Conservation (phyloP, 371 early-diverging fungal species). For the Syncephalastrum contaminatum region DNA sequence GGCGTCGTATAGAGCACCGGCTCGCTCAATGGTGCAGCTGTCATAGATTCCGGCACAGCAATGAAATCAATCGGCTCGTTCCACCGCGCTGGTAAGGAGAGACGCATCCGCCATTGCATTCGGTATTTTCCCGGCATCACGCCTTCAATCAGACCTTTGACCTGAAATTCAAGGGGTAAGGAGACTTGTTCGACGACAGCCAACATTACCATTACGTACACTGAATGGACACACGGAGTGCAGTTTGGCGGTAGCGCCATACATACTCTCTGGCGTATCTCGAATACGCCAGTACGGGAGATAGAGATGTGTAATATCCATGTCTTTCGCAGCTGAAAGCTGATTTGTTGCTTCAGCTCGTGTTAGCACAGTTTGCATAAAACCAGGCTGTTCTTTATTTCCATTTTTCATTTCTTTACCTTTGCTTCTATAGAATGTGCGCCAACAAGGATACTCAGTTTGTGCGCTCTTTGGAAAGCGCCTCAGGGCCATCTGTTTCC, state of each 20-base stretch:
- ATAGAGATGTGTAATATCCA: conserved; percentile 32
- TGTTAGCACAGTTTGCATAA: neutral
- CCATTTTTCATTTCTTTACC: conserved; percentile 4
- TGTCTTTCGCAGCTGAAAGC: conserved; percentile 25
- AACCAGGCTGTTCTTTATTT: too few relatives aligned
- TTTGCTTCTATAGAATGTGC: conserved; percentile 12
- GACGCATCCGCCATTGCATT: conserved; percentile 19
- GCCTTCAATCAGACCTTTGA: conserved; percentile 16
- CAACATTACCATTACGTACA: conserved; percentile 11
- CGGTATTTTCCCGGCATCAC: conserved; percentile 18
- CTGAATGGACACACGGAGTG: conserved; percentile 39
- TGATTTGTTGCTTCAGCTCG: conserved; percentile 4
- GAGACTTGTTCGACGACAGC: neutral
- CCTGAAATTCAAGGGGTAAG: conserved; percentile 3
- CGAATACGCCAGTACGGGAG: conserved; percentile 35
- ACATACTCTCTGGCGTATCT: conserved; percentile 22
- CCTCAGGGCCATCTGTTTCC: conserved; percentile 1
- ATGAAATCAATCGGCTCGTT: conserved; percentile 19
- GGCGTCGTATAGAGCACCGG: conserved; percentile 12
- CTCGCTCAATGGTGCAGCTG: neutral
- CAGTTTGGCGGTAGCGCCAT: conserved; percentile 29
- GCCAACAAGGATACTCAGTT: conserved; percentile 4
- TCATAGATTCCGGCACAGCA: neutral
- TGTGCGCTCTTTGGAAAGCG: neutral
- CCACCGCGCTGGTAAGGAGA: conserved; percentile 15